Percentiles rank a stretch among this genome's conserved stretches.
Evolutionary conservation across 805 yeast genomes (phyloP).

Genomic region (Priceomyces fermenticarens): DNA sequence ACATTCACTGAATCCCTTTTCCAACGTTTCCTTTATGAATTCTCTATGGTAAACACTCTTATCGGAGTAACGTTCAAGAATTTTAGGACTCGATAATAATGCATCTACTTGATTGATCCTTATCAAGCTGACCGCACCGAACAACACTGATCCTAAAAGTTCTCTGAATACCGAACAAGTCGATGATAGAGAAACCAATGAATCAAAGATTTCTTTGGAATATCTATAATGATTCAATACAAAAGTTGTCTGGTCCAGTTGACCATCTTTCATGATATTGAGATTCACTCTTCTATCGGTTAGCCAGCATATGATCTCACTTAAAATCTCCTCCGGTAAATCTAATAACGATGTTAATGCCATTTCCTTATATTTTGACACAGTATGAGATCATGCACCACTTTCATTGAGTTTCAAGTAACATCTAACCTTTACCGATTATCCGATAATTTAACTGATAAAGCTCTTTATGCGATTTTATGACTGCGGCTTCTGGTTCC

Average conservation of each 20-base stretch:
- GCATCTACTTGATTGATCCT: slow-evolving; percentile 26
- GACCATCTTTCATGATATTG: background rate
- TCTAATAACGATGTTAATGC: slow-evolving; percentile 2
- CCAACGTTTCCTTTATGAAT: slow-evolving; percentile 18
- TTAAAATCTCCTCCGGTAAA: slow-evolving; percentile 19
- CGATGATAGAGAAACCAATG: slow-evolving; percentile 17
- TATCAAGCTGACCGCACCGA: slow-evolving; percentile 21
- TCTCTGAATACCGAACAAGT: slow-evolving; percentile 22
- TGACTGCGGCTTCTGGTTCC: too few relatives aligned
- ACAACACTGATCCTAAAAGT: slow-evolving; percentile 17
- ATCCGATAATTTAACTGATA: too few relatives aligned
- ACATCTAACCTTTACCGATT: too few relatives aligned
- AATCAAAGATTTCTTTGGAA: slow-evolving; percentile 6
- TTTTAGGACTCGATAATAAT: slow-evolving; percentile 18
- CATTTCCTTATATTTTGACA: background rate
- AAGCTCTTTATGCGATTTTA: too few relatives aligned
- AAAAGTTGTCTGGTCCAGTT: slow-evolving; percentile 2
- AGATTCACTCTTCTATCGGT: slow-evolving; percentile 9
- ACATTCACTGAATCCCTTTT: slow-evolving; percentile 13
- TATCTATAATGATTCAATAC: slow-evolving; percentile 8
- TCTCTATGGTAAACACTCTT: slow-evolving; percentile 13
- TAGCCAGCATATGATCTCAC: slow-evolving; percentile 11
- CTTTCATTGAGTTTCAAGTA: too few relatives aligned
- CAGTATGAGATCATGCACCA: background rate
- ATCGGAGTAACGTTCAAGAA: slow-evolving; percentile 18